Percentiles rank a stretch among this genome's conserved stretches.
Conservation (phyloP, 495 filamentous ascomycete genomes). For the Paragyromitra xinjiangensis region DNA sequence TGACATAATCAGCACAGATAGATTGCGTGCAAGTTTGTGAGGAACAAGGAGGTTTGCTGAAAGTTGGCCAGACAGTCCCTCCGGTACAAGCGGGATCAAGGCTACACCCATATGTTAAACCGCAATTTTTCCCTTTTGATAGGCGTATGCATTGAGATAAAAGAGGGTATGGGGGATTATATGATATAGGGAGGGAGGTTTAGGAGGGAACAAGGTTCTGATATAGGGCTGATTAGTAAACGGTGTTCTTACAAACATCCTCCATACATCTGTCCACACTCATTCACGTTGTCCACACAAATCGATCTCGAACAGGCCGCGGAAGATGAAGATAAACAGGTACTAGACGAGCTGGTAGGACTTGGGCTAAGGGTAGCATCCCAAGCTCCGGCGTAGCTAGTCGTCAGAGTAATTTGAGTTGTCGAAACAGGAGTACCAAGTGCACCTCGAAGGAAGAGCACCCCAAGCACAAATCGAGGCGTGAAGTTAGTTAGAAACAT, state of each 20-base stretch:
- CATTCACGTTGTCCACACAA: constrained; percentile 43
- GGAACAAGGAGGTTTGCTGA: constrained; percentile 24
- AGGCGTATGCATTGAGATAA: background rate
- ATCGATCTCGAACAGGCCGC: constrained; percentile 38
- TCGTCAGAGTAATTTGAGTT: constrained; percentile 6
- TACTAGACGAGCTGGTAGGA: background rate
- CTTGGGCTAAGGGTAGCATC: constrained; percentile 16
- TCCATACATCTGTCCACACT: constrained; percentile 46
- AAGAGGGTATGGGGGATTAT: background rate
- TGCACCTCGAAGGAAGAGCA: constrained; percentile 25
- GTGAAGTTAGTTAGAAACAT: constrained; percentile 19
- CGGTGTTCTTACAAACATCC: constrained; percentile 46
- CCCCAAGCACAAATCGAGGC: background rate
- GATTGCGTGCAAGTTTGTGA: constrained; percentile 21
- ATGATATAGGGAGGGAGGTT: background rate
- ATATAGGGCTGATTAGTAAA: background rate
- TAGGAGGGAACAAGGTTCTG: background rate
- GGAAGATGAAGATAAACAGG: constrained; percentile 14
- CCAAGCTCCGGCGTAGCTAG: constrained; percentile 2
- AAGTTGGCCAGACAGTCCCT: constrained; percentile 35
- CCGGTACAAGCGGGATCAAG: constrained; percentile 42
- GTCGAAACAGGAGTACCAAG: constrained; percentile 28
- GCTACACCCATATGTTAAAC: constrained; percentile 9
- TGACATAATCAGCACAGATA: constrained; percentile 44
- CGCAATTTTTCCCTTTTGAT: no score